Conservation (phyloP, 352 stramenopile species). For the Phytophthora ramorum region DNA sequence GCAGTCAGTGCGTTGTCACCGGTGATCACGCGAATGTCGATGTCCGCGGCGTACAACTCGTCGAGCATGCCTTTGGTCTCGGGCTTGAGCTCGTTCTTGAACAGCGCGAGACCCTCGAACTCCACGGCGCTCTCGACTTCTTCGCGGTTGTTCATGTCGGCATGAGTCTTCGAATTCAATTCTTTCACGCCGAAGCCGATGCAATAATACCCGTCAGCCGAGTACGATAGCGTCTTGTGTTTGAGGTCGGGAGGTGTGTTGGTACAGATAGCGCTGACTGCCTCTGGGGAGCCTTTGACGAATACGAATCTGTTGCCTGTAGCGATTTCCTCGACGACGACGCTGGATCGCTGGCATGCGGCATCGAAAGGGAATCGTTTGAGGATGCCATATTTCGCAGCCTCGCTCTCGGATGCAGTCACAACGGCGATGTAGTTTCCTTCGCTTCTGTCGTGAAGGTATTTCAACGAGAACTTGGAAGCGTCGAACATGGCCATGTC, state of each 20-base stretch:
- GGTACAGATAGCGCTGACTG: constrained; percentile 35
- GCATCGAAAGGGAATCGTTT: constrained; percentile 64
- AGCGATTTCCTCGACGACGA: constrained; percentile 46
- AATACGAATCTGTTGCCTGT: constrained; percentile 47
- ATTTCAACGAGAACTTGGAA: constrained; percentile 31
- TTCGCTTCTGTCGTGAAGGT: constrained; percentile 32
- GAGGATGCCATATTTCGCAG: constrained; percentile 42
- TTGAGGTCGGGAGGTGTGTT: constrained; percentile 61
- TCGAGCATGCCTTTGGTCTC: constrained; percentile 70
- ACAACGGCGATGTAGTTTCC: constrained; percentile 35
- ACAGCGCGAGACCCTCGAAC: constrained; percentile 81
- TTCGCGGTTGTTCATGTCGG: constrained; percentile 35
- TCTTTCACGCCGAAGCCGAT: constrained; percentile 51
- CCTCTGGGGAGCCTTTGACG: constrained; percentile 66
- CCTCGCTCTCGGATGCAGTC: constrained; percentile 1
- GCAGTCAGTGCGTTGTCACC: constrained; percentile 73
- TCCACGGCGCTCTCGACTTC: constrained; percentile 63
- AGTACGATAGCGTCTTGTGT: constrained; percentile 45
- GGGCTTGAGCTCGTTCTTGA: constrained; percentile 85
- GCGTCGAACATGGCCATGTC: constrained; percentile 63
- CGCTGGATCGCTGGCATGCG: constrained; percentile 53
- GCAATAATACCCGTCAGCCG: constrained; percentile 74
- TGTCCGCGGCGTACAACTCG: constrained; percentile 65
- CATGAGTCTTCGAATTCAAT: constrained; percentile 8
- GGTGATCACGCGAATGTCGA: constrained; percentile 83